Evolutionary conservation across 352 stramenopile species (phyloP), one percentile per base, ranked within the genome.

Genomic region (Globisporangium alternatum): DNA sequence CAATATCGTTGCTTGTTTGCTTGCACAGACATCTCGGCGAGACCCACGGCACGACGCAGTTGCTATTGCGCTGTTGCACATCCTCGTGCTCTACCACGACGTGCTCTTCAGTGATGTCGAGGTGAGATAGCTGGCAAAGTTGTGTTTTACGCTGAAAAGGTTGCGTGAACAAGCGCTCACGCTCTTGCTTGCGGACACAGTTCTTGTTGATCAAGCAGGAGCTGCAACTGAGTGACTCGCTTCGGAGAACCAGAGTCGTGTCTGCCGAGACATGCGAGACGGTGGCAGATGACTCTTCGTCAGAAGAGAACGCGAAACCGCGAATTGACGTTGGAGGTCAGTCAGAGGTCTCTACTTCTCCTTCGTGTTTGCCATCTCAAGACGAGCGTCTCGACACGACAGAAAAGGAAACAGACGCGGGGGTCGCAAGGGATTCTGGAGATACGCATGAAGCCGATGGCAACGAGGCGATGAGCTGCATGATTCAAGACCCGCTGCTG

Each of bases 61-160:
- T 4, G 80, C 80, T 15, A 73, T 84, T 19, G 67, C 84, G 5
- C 52, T 90, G 9, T 62, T 91, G 53, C 66, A 80, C 31, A 65
- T 90, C 17, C 77, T 91, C 69, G 74, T 78, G 19, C 73, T 88
- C 17, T 87, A 90, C 41, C 75, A 81, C 17, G 83, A 89, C 51
- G 69, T 90, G 15, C 75, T 90, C 43, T 91, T 90, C 62, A 84
- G 72, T 56, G 83, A 90, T 39, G 70, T 91, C 39, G 83, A 91
- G 77, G 82, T 88, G 56, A 17, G 43, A 15, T 21, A 25, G 17
- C 9, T 44, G 39, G 15, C 12, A 44, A 5, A 5, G 12, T 21
- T 21, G 4, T 41, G 37, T 25, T 33, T 35, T 43, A 35, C 60
- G 44, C 21, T 62, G 30, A 41, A 10, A 7, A 41, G n/a, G n/a